Percentiles rank a stretch among this genome's conserved stretches.
phyloP scores from a whole-genome alignment of 805 yeast genomes.

The Yarrowia yakushimensis region DNA sequence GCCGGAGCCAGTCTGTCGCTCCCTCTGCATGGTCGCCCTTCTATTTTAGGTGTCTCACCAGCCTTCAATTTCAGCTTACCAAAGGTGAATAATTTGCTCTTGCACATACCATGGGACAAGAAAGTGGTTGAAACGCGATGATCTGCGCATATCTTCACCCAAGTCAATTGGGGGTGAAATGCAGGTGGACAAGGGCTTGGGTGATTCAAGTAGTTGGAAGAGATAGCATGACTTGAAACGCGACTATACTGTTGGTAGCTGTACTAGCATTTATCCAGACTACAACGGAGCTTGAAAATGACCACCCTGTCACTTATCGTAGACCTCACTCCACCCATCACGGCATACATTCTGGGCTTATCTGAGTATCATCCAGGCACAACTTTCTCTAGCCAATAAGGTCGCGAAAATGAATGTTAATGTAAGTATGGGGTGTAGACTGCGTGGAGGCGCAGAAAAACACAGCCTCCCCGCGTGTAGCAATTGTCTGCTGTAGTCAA shows the following conservation, averaged over 20 bases:
- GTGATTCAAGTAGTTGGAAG: no score
- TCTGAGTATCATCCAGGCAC: neutral
- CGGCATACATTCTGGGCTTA: neutral
- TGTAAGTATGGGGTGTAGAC: neutral
- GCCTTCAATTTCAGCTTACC: neutral
- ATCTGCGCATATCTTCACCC: neutral
- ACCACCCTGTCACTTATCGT: neutral
- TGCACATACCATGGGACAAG: neutral
- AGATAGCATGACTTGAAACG: no score
- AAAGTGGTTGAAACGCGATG: neutral
- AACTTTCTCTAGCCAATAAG: no score
- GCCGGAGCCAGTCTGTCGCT: neutral
- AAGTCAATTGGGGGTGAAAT: neutral
- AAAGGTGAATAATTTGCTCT: conserved; percentile 1
- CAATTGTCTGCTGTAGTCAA: no score
- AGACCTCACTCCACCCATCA: neutral
- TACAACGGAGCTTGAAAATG: no score
- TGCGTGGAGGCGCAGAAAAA: neutral
- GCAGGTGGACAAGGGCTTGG: neutral
- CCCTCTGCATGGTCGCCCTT: neutral
- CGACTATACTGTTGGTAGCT: no score
- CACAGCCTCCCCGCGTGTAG: neutral
- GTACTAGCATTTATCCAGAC: no score
- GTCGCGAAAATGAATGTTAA: neutral
- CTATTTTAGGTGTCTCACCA: neutral